Conservation (phyloP, 2,329 filamentous ascomycete species). For the Chrysosporium keratinophilum region DNA sequence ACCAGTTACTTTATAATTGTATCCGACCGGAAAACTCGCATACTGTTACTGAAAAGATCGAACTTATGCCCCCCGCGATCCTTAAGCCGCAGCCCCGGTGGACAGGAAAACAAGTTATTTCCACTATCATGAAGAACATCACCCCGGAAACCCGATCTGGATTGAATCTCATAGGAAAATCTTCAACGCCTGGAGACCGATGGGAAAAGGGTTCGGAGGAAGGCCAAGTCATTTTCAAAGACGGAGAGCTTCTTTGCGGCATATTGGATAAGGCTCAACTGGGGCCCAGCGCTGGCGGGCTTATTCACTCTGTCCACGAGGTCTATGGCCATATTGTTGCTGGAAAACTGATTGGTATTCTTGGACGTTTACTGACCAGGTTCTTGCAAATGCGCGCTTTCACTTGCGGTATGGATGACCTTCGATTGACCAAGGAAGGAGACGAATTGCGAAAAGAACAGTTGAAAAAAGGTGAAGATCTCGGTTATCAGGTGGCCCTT, state of each 20-base stretch:
- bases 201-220: conserved; percentile 69
- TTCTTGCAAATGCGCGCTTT: conserved; percentile 90
- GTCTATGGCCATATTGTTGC: conserved; percentile 80
- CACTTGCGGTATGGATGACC: conserved; percentile 93
- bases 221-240: conserved; percentile 66
- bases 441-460: conserved; percentile 60
- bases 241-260: conserved; percentile 78
- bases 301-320: conserved; percentile 88
- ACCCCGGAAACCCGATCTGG: conserved; percentile 64
- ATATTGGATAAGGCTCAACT: conserved; percentile 95
- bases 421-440: conserved; percentile 70
- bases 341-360: conserved; percentile 75
- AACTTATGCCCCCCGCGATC: conserved; percentile 69
- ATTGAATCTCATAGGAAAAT: conserved; percentile 68
- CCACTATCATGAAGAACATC: conserved; percentile 86
- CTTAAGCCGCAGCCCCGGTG: conserved; percentile 71
- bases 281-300: conserved; percentile 71
- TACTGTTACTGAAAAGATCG: conserved; percentile 69
- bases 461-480: conserved; percentile 53
- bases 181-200: conserved; percentile 63
- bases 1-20: conserved; percentile 85
- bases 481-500: conserved; percentile 70
- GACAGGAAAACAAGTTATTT: conserved; percentile 95
- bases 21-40: conserved; percentile 84
- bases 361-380: conserved; percentile 80